Evolutionary conservation across 2,329 filamentous ascomycete species (phyloP).

Genomic region (Cytospora leucostoma): DNA sequence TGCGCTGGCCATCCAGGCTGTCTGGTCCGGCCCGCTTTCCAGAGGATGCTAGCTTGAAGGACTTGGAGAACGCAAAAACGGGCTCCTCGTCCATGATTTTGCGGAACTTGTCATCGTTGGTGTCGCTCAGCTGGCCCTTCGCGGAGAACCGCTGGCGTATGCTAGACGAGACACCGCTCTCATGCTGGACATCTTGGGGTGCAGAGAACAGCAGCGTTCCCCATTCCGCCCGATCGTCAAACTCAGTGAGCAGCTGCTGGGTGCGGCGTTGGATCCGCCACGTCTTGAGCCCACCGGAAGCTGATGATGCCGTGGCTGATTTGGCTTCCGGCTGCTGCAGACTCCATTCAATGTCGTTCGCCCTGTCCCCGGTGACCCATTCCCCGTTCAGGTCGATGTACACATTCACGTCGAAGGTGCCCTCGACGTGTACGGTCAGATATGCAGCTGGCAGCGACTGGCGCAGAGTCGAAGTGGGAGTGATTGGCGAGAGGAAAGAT

Average conservation of each 20-base stretch:
- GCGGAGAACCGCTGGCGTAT: constrained; percentile 71
- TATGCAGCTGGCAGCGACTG: constrained; percentile 85
- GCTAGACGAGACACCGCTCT: constrained; percentile 67
- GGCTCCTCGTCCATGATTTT: constrained; percentile 76
- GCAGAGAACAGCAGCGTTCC: constrained; percentile 77
- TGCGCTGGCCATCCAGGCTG: not conserved
- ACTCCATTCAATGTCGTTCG: constrained; percentile 70
- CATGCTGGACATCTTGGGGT: constrained; percentile 66
- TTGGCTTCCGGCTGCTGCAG: constrained; percentile 48
- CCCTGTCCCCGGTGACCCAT: constrained; percentile 78
- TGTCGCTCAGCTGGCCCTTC: constrained; percentile 66
- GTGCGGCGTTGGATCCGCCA: constrained; percentile 63
- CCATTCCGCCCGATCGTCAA: constrained; percentile 77
- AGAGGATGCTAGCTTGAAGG: constrained; percentile 50
- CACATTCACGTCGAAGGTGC: constrained; percentile 62
- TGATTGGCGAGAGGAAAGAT: constrained; percentile 73
- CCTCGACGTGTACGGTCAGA: constrained; percentile 69
- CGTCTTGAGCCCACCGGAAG: constrained; percentile 57
- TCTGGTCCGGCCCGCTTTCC: constrained; percentile 32
- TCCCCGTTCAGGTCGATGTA: constrained; percentile 73
- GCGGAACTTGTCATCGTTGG: constrained; percentile 66
- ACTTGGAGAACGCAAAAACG: constrained; percentile 76
- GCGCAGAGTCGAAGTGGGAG: constrained; percentile 75
- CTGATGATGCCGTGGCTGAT: constrained; percentile 32
- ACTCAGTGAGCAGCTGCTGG: constrained; percentile 74